Percentiles rank a stretch among this genome's conserved stretches.
phyloP scores from a whole-genome alignment of 2,329 filamentous ascomycete genomes.

The Tolypocladium ovalisporum region DNA sequence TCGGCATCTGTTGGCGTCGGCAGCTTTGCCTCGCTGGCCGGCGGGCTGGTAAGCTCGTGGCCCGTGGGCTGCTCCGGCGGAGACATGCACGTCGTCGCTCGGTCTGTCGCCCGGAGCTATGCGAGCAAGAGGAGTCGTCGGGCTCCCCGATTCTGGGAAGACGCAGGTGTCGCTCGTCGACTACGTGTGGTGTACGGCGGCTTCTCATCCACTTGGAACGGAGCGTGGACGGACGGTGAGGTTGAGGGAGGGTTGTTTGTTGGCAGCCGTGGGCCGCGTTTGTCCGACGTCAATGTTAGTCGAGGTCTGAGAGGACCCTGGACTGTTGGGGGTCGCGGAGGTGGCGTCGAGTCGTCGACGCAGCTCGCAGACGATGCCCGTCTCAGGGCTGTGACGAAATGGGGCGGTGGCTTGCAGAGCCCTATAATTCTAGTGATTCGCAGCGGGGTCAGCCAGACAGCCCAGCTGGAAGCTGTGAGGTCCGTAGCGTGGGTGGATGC shows the following conservation, averaged over 20 bases:
- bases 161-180: not conserved
- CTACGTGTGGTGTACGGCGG: not conserved
- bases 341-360: not conserved
- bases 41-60: slow-evolving; percentile 9
- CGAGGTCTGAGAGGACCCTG: not conserved
- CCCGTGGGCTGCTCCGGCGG: slow-evolving; percentile 18
- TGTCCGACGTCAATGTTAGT: not conserved
- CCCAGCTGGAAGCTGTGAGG: no score
- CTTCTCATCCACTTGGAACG: not conserved
- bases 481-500: no score
- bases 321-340: not conserved
- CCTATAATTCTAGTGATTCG: not conserved
- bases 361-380: not conserved
- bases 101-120: not conserved
- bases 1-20: not conserved
- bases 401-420: not conserved
- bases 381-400: not conserved
- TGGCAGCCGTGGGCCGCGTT: not conserved
- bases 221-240: not conserved
- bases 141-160: not conserved
- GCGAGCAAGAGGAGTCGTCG: not conserved
- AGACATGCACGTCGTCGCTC: slow-evolving; percentile 22
- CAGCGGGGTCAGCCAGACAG: not conserved
- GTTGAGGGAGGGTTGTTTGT: not conserved
- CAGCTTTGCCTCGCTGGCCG: not conserved